A percentile compares a stretch with the other conserved stretches of the same genome.
phyloP scores from a whole-genome alignment of 208 protist species.

The Vickermania ingenoplastis region DNA sequence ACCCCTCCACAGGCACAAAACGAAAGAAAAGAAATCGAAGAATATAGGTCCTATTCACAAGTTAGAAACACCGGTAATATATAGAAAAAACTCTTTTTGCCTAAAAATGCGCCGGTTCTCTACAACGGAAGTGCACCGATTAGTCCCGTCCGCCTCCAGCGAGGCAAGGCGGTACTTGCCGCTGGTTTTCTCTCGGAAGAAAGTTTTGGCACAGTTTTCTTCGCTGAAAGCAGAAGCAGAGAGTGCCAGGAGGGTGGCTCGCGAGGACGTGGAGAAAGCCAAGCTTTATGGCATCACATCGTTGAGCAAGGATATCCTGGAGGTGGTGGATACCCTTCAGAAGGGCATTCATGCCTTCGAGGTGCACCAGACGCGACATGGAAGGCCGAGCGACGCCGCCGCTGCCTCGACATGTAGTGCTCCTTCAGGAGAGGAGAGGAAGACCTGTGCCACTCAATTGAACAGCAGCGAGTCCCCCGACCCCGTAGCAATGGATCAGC shows the following conservation, averaged over 20 bases:
- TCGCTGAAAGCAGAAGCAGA: constrained; percentile 43
- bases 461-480: not conserved
- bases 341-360: constrained; percentile 71
- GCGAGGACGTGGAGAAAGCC: constrained; percentile 87
- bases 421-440: no score
- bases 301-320: constrained; percentile 88
- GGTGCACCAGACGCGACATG: constrained; percentile 11
- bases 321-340: constrained; percentile 88
- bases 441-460: no score
- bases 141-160: no score
- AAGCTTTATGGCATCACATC: constrained; percentile 79
- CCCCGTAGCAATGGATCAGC: not conserved
- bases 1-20: no score
- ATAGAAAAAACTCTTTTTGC: no score
- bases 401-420: not conserved
- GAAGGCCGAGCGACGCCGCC: constrained; percentile 1
- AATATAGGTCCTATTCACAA: no score
- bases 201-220: constrained; percentile 1
- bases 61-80: no score
- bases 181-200: not conserved
- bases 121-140: no score
- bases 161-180: no score
- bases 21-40: no score
- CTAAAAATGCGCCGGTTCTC: no score
- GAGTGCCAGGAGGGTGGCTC: constrained; percentile 79